Base-by-base conservation (phyloP, 2,329 filamentous ascomycete genomes). In the Aspergillus vadensis region DNA sequence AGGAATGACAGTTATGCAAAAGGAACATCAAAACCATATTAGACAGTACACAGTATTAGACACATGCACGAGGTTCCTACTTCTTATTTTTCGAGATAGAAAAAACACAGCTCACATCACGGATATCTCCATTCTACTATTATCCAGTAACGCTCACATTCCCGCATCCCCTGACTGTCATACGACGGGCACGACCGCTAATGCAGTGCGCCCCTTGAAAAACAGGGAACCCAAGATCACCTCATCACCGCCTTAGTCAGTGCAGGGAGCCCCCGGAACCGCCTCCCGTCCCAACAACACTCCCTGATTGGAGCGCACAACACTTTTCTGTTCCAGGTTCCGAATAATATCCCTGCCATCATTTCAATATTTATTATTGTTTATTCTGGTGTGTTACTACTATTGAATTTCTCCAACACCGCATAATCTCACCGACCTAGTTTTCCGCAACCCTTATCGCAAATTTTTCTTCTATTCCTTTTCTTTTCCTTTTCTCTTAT, bases 221-320 rank as follows among this genome's bases (percentile, higher is more conserved):
- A 44, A 19, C 41, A 36, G 41, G 41, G 19, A 44, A 44, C 41
- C 41, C 19, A 44, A 23, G 23, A 23, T 44, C 41, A 44, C 19
- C 12, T 23, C 41, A 44, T 23, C 41, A 44, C 41, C 23, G 47
- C 25, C 47, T 50, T 50, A 50, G 47, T 50, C 25, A 50, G 47
- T 23, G 19, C 19, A 50, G 47, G 10, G 15, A 17, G 41, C 41
- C 47, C n/a, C 23, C 47, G 15, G 47, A 5, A 23, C 41, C 41
- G 19, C 41, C 19, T 32, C 25, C 47, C 47, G 47, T 27, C 47
- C 47, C 25, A 50, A 50, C n/a, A 17, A 21, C 47, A 30, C n/a
- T 30, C 25, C 25, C 47, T 50, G 47, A 50, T 50, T 50, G 47
- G 47, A 50, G 47, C 47, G 47, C 47, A 50, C 47, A 50, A 50